Conservation (phyloP, 2,329 filamentous ascomycete genomes). For the Fusarium sarcochroum region DNA sequence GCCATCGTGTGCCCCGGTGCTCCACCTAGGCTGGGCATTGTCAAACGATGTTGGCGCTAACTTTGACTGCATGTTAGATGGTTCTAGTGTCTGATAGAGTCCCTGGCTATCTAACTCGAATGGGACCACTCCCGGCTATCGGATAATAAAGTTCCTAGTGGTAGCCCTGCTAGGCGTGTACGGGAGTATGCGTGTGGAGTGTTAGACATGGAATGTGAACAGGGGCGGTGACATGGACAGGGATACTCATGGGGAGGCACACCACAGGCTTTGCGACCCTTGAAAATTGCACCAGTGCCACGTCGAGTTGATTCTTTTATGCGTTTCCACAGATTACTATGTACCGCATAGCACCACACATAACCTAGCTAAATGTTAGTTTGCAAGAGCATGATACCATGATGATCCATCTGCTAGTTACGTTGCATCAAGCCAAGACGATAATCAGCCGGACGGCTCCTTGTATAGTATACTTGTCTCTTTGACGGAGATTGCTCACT, state of each 20-base stretch:
- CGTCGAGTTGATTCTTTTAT: neutral
- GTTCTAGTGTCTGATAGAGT: neutral
- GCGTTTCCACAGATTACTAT: neutral
- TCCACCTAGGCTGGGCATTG: neutral
- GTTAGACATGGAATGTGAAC: neutral
- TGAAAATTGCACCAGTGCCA: neutral
- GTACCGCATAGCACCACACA: neutral
- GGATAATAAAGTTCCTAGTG: neutral
- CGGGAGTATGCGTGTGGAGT: neutral
- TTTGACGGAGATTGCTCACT: constrained; percentile 3
- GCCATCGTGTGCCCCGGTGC: neutral
- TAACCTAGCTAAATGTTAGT: neutral
- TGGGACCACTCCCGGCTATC: neutral
- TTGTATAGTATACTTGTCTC: neutral
- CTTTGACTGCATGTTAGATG: neutral
- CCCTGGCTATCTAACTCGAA: neutral
- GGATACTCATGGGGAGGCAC: neutral
- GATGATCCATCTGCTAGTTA: neutral
- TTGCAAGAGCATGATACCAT: neutral
- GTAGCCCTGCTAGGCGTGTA: neutral
- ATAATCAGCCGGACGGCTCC: neutral
- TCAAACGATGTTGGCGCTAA: neutral
- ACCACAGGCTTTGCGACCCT: neutral
- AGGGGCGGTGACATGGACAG: neutral
- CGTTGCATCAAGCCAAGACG: neutral